A percentile compares a stretch with the other conserved stretches of the same genome.
phyloP scores from a whole-genome alignment of 371 early-diverging fungal genomes.

The Amoeboaphelidium protococcarum region DNA sequence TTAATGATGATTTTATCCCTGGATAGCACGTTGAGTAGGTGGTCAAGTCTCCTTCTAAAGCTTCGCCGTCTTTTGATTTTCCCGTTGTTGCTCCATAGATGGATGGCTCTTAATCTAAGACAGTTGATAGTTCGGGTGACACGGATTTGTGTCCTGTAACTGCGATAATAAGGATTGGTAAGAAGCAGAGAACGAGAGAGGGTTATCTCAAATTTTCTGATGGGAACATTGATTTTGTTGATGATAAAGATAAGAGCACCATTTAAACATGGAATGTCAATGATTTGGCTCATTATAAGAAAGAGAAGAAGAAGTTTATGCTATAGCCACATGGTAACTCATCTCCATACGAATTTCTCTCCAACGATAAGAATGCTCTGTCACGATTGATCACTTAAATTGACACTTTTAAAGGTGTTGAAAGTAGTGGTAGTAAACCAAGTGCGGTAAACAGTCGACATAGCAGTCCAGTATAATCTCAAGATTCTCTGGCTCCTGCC shows the following conservation, averaged over 20 bases:
- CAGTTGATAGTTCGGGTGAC: not conserved
- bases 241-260: slow-evolving; percentile 35
- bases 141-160: too few species aligned
- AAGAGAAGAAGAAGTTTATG: slow-evolving; percentile 29
- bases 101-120: not conserved
- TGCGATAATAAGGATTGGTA: slow-evolving; percentile 3
- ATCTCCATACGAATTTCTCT: slow-evolving; percentile 6
- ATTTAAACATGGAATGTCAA: slow-evolving; percentile 31
- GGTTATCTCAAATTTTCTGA: slow-evolving; percentile 39
- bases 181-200: slow-evolving; percentile 44
- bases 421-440: not conserved
- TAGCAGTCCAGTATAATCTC: not conserved
- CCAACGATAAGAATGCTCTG: not conserved
- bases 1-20: slow-evolving; percentile 10
- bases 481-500: not conserved
- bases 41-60: not conserved
- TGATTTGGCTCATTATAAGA: slow-evolving; percentile 25
- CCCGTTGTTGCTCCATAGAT: not conserved
- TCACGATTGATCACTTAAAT: not conserved
- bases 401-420: not conserved
- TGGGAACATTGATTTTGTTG: slow-evolving; percentile 30
- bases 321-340: slow-evolving; percentile 26
- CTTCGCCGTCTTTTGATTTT: too few species aligned
- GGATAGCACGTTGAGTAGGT: slow-evolving; percentile 4
- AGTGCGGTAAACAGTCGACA: not conserved